Evolutionary conservation across 225 moss, liverwort and hornwort species (phyloP), one percentile per base, ranked within the genome.

Genomic region (Thuidium tamariscinum): DNA sequence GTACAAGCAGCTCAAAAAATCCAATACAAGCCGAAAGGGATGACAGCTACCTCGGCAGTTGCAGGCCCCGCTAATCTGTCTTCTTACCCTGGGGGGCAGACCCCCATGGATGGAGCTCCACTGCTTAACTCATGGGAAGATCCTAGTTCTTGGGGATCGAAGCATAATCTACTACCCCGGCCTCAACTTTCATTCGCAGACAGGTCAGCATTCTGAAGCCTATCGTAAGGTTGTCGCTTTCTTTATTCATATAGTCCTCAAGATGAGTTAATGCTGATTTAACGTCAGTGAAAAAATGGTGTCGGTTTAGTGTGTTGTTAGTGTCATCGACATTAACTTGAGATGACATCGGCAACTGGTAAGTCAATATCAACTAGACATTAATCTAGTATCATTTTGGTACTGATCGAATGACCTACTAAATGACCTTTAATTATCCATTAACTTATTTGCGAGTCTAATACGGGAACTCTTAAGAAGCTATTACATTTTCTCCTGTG

Each of bases 111-210:
- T 46, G 91, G 86, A 78, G 85, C 80, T 52, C 80, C 90, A 48
- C 36, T 88, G 73, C 85, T 92, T 6, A 92, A 91, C 61, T 71
- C 89, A 30, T 93, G 93, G 93, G 92, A 93, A 87, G 92, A 92
- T 85, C 90, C 93, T 81, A 85, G 87, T 81, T 88, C 91, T 52
- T 93, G 93, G 93, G 93, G 92, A 77, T 60, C 92, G 61, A 93
- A 91, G 85, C 91, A 92, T 25, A 89, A 87, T 63, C 57, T 87
- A 41, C 89, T 93, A 49, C 92, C 93, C 16, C 92, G 91, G 39
- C 93, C 93, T 51, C 93, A 91, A 87, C 91, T 92, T 83, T 93
- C 93, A 27, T 93, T 93, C 68, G 93, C 92, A 86, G 93, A 93
- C 87, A 93, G 93, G 93, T 93, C 86, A 84, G 65, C 48, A 70